Base-by-base conservation (phyloP, 805 yeast genomes). In the Starmera caribaea region DNA sequence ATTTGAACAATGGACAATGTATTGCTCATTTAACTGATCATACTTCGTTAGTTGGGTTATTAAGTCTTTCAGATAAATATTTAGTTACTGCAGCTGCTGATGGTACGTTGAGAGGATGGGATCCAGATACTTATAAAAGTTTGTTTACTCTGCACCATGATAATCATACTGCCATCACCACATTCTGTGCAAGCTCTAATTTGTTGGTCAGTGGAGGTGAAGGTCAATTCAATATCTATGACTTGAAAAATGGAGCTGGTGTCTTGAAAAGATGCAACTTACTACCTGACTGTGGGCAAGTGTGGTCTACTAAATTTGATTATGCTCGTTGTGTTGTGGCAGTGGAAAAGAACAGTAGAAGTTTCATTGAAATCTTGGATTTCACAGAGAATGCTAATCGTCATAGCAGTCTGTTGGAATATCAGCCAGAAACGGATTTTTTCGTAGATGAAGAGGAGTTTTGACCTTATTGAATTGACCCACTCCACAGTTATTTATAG, bases 31-130 rank as follows among this genome's bases (percentile, higher is more conserved):
- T 90, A 35, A 87, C 80, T 41, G 97, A 96, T 1, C 98, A 92
- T 58, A 79, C 85, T 1, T 84, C 90, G 11, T 64, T 92, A 16
- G 98, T 92, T 13, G 98, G 97, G 0, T 65, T 92, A 35, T 67
- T 90, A 24, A 86, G 85, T 35, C 71, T 89, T 8, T 78, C 87
- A 6, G 79, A 81, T 21, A 77, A 81, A 30, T 79, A 76, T 36
- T 66, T 92, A 11, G 95, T 90, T 2, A 82, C 95, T 35, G 98
- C 96, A 0, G 97, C 97, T 3, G 97, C 97, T 0, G 98, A 92
- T 59, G 76, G 92, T 3, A 81, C 96, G 0, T 68, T 92, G 33
- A 71, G 97, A 38, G 81, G 90, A 2, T 92, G 98, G 98, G 83
- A 92, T 54, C 92, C 96, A 2, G 75, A 75, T 24, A 73, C 79